Evolutionary conservation across 2,329 filamentous ascomycete genomes (phyloP).

Genomic region (Pseudogymnoascus sp.): DNA sequence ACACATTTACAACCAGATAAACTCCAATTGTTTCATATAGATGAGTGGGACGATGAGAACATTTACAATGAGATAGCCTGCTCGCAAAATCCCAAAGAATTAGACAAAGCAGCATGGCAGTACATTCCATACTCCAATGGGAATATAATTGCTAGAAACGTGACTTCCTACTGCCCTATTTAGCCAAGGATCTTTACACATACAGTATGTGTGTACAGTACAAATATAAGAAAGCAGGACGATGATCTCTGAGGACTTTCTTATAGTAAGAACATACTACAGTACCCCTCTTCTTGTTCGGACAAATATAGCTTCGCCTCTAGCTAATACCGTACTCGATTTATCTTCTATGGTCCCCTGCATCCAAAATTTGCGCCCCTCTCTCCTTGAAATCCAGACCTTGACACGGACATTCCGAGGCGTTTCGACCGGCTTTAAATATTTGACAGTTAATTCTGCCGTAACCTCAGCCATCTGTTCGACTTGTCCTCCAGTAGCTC

Average conservation of each 20-base stretch:
- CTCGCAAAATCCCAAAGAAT: too few relatives aligned
- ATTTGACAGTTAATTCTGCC: constrained; percentile 12
- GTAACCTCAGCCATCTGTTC: constrained; percentile 1
- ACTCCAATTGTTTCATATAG: constrained; percentile 12
- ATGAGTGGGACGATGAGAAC: constrained; percentile 16
- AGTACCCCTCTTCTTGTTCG: not conserved
- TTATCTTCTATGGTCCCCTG: constrained; percentile 7
- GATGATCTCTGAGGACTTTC: not conserved
- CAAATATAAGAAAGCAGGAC: not conserved
- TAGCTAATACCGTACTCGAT: not conserved
- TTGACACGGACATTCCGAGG: constrained; percentile 11
- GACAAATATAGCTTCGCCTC: not conserved
- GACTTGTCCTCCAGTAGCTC: not conserved
- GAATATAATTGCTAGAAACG: too few relatives aligned
- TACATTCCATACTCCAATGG: too few relatives aligned
- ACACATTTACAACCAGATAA: constrained; percentile 4
- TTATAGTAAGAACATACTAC: not conserved
- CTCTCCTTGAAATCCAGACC: constrained; percentile 1
- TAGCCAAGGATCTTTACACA: too few relatives aligned
- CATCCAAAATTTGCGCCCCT: constrained; percentile 10
- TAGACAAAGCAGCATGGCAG: too few relatives aligned
- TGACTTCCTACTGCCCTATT: not conserved
- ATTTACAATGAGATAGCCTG: constrained; percentile 16
- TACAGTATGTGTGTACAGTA: not conserved
- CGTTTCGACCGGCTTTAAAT: constrained; percentile 10